Base-by-base conservation (phyloP, 2,329 filamentous ascomycete genomes). In the Colletotrichum destructivum region DNA sequence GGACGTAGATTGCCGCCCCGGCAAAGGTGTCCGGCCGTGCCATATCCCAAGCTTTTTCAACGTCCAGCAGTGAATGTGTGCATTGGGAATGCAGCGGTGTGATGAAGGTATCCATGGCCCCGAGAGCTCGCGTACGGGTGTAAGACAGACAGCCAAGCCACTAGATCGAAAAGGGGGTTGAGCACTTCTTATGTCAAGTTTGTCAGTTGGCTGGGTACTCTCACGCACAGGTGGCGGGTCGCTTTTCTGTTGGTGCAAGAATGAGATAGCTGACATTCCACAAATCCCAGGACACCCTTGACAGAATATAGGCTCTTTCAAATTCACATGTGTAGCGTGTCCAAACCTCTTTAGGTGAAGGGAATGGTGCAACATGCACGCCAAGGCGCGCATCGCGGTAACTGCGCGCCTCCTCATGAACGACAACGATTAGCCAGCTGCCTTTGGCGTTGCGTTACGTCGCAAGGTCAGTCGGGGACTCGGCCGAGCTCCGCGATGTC, bases 1-100 rank as follows among this genome's bases (percentile, higher is more conserved):
- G 67, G 1, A 66, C 31, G 31, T 70, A 70, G 38, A 70, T 49
- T 18, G 62, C 62, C 47, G 67, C 62, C 6, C 67, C 67, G 8
- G 67, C 62, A 12, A 63, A 44, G 13, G 67, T 70, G 40, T 66
- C 51, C 35, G 65, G 44, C 26, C 18, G 12, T n/a, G 54, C n/a
- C 61, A 59, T 65, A 2, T 23, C 12, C 44, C n/a, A 38, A 18
- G 13, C 18, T 16, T 61, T 23, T 3, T 46, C 40, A 59, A 59
- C 11, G 18, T 61, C 57, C 31, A 16, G 35, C 2, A 13, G 5
- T 38, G 21, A 6, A n/a, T 21, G 26, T 49, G 44, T 16, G 31
- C 44, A 35, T 38, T 21, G 44, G 21, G 44, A 38, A 18, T 38
- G 11, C 13, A 47, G 26, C 11, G 11, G 44, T 49, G 26, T 38